Evolutionary conservation across 2,329 filamentous ascomycete genomes (phyloP), one percentile per base, ranked within the genome.

Genomic region (Tolypocladium sp.): DNA sequence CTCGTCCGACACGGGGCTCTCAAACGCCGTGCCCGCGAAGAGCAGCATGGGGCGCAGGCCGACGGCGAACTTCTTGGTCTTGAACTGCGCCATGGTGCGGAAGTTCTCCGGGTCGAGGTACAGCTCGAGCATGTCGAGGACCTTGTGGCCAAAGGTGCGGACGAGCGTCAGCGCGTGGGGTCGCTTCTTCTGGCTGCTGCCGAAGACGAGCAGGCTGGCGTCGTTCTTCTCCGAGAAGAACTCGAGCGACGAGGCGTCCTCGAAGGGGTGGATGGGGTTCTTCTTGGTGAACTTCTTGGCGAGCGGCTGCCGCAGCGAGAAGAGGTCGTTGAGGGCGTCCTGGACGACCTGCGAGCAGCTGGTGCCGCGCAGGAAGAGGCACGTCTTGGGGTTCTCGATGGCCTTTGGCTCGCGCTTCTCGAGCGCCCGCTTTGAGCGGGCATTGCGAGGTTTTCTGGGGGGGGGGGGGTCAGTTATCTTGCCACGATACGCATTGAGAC

Each of bases 161-260:
- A 88, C 81, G 53, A 97, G 75, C 0, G 92, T 97, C 67, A 99
- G 73, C 63, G 87, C 88, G 75, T 99, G 92, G 6, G 92, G 92
- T n/a, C 94, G 83, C 82, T 97, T 99, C 82, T 97, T 99, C 74
- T 84, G 91, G 74, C 88, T 89, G 72, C 84, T 87, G 57, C 88
- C 92, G 68, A 96, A 96, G 65, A 94, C 82, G 65, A 97, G 82
- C 55, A 97, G 79, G 53, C 87, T 89, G 69, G 90, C 87, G 74
- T 99, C 94, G 77, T 99, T 99, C 80, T 97, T 99, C 71, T 92
- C 87, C 63, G 89, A 88, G 79, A 99, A 92, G 79, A 99, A 99
- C 76, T 97, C 91, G 65, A 97, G 83, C 57, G 89, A 93, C 35
- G 88, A 81, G 63, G 89, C 79, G 72, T 95, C 92, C 74, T 97